Conservation (phyloP, 73 alveolate species). For the Halteria grandinella region DNA sequence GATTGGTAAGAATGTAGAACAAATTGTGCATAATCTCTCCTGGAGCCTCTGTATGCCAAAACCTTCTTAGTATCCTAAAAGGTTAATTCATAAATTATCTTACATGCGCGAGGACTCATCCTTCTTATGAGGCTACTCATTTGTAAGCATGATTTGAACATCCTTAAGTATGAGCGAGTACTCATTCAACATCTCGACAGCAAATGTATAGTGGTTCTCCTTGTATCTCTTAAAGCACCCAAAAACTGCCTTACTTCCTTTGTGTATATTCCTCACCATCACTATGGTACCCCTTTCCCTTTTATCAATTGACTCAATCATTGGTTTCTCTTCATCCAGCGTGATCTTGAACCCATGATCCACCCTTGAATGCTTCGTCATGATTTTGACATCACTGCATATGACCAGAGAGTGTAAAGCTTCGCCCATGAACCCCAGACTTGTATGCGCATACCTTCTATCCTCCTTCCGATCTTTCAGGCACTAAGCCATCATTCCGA, state of each 20-base stretch:
- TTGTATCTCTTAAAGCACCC: not conserved
- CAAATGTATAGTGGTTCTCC: not conserved
- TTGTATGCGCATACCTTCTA: conserved; percentile 18
- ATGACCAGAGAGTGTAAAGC: conserved; percentile 39
- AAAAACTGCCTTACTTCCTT: not conserved
- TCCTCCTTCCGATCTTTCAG: conserved; percentile 16
- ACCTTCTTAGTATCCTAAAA: no score
- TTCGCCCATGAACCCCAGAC: conserved; percentile 53
- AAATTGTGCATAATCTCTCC: no score
- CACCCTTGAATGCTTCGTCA: not conserved
- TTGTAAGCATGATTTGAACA: no score
- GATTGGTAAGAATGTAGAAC: no score
- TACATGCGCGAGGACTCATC: no score
- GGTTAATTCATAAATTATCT: no score
- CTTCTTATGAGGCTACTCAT: no score
- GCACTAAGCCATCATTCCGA: conserved; percentile 6
- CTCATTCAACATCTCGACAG: not conserved
- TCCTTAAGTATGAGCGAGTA: not conserved
- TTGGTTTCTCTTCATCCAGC: not conserved
- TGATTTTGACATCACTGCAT: conserved; percentile 22
- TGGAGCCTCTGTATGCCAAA: no score
- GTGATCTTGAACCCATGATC: not conserved
- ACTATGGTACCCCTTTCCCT: conserved; percentile 38
- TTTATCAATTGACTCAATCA: not conserved
- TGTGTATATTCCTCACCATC: conserved; percentile 30